These are phyloP conservation scores for Cucurbita pepo DNA, from an alignment of 306 rosid species.

Conservation along the genomic window DNA sequence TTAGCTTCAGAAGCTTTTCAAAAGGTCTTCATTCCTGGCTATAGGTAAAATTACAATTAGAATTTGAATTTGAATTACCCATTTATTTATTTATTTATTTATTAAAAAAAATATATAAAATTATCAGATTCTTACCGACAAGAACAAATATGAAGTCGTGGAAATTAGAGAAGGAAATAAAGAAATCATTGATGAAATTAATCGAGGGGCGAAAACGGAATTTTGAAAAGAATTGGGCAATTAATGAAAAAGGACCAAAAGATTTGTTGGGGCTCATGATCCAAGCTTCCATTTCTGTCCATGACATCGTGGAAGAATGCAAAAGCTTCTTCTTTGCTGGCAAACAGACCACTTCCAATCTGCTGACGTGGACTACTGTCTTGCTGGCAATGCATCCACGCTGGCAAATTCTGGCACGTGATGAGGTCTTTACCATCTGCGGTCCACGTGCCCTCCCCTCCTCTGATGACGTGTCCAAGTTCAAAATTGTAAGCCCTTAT, in stretches of 20 bases:
- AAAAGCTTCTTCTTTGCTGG: conserved; percentile 98
- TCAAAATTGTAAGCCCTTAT: conserved; percentile 53
- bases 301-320: conserved; percentile 94
- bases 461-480: conserved; percentile 59
- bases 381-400: conserved; percentile 94
- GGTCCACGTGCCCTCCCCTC: conserved; percentile 81
- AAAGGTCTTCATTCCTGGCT: conserved; percentile 86
- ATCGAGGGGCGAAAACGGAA: conserved; percentile 29
- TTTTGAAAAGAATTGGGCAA: neutral
- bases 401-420: conserved; percentile 94
- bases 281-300: conserved; percentile 42
- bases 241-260: conserved; percentile 25
- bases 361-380: conserved; percentile 96
- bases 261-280: conserved; percentile 84
- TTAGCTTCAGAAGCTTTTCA: conserved; percentile 80
- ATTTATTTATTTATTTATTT: neutral
- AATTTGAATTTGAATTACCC: no score
- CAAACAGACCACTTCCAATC: conserved; percentile 90
- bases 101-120: no score
- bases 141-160: conserved; percentile 56
- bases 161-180: conserved; percentile 61
- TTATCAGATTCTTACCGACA: conserved; percentile 58
- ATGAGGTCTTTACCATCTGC: conserved; percentile 58
- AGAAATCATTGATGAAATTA: conserved; percentile 41
- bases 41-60: conserved; percentile 27